Base-by-base conservation (phyloP, 2,329 filamentous ascomycete species). In the Trematosphaeria pertusa region DNA sequence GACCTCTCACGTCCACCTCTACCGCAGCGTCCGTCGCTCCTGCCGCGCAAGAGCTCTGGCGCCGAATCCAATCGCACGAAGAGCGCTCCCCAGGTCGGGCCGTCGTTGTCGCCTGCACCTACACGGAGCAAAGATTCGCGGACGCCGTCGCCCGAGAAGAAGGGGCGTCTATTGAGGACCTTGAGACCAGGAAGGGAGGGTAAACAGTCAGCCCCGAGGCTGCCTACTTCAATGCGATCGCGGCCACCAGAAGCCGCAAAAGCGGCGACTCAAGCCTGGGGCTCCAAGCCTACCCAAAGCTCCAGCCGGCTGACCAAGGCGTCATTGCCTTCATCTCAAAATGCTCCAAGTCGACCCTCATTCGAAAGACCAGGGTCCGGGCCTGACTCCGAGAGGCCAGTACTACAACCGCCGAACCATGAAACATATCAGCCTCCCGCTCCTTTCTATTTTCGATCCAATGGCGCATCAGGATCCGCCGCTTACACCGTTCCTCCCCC, bases 1-100 rank as follows among this genome's bases (percentile, higher is more conserved):
- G 87, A 95, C 58, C 78, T 96, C n/a, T 87, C 88, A n/a, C 84
- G 86, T 46, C 64, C 62, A n/a, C 74, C 84, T 12, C 73, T 84
- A 8, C 78, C 88, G 18, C 82, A 84, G 19, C 77, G 80, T 1
- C 80, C 82, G n/a, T 73, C 72, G 36, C 62, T 75, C 68, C 52
- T 62, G 45, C 50, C 65, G 69, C 42, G 80, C 76, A 69, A 77
- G 75, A 63, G 82, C 79, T 67, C 69, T 39, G 54, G 63, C n/a
- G 48, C 58, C 30, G 61, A 50, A 1, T 61, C 64, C 4, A 50
- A 37, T 37, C 59, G 59, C 26, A 61, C 46, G 36, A 49, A 62
- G 38, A 56, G 58, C 30, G 52, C 63, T 42, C 62, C 49, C 5
- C 43, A 43, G 28, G 62, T 56, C 36, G 54, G 55, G 24, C 53